These are phyloP conservation scores for Colletotrichum abscissum DNA, from an alignment of 2,329 filamentous ascomycete species.

Conservation along the genomic window DNA sequence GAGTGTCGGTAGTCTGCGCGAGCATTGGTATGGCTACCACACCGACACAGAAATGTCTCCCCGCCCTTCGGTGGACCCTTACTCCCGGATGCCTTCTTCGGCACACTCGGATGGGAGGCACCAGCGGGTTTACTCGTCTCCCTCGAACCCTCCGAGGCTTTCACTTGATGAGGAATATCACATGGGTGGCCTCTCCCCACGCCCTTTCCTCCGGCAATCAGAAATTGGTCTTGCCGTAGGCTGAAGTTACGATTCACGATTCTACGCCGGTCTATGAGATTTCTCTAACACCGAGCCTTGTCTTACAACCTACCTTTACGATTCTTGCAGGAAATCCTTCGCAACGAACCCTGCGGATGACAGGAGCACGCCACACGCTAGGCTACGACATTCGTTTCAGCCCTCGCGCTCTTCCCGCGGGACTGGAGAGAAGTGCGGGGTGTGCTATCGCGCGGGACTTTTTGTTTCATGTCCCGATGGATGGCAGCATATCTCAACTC, in stretches of 20 bases:
- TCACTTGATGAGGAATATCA: constrained; percentile 59
- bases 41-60: constrained; percentile 50
- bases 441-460: neutral
- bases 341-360: constrained; percentile 2
- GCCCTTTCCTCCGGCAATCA: constrained; percentile 56
- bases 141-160: constrained; percentile 54
- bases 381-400: constrained; percentile 16
- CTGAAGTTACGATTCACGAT: constrained; percentile 46
- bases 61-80: constrained; percentile 47
- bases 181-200: constrained; percentile 60
- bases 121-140: constrained; percentile 56
- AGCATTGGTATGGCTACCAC: constrained; percentile 51
- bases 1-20: constrained; percentile 54
- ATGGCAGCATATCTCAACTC: neutral
- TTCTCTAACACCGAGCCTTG: neutral
- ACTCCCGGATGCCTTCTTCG: constrained; percentile 30
- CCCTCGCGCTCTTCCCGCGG: constrained; percentile 30
- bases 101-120: constrained; percentile 42
- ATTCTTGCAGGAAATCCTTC: neutral
- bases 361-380: neutral
- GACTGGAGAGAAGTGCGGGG: constrained; percentile 14
- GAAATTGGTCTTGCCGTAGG: constrained; percentile 67
- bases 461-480: constrained; percentile 11
- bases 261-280: neutral
- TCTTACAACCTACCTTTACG: constrained; percentile 1